Evolutionary conservation across 805 yeast genomes (phyloP).

Genomic region (Cyberlindnera sargentensis): DNA sequence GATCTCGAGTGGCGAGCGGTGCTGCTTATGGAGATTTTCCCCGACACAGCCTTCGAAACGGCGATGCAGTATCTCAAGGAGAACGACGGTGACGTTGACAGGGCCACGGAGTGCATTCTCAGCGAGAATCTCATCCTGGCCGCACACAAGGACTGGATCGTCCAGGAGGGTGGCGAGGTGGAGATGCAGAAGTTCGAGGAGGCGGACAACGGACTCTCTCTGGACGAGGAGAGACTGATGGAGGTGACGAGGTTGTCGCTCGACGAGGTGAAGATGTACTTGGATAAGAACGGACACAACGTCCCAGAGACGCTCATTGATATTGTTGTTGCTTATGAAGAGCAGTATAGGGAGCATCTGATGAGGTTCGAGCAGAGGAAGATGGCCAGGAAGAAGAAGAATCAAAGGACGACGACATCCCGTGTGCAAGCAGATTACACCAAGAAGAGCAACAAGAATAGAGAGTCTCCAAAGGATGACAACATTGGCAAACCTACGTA

Average conservation of each 20-base stretch:
- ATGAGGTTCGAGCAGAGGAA: not conserved
- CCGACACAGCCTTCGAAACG: not conserved
- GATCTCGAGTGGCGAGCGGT: slow-evolving; percentile 1
- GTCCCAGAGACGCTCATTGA: not conserved
- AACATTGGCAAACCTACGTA: not conserved
- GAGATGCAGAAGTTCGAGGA: not conserved
- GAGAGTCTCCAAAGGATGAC: not conserved
- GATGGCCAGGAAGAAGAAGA: not conserved
- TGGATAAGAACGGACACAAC: not conserved
- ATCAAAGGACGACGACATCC: not conserved
- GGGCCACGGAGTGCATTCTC: not conserved
- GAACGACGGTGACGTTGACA: slow-evolving; percentile 1
- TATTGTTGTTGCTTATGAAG: not conserved
- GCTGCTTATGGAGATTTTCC: slow-evolving; percentile 2
- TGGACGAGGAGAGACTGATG: not conserved
- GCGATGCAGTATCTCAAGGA: not conserved
- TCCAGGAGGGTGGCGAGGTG: not conserved
- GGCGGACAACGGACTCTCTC: not conserved
- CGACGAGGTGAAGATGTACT: not conserved
- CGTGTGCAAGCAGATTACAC: not conserved
- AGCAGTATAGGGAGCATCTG: slow-evolving; percentile 9
- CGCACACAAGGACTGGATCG: not conserved
- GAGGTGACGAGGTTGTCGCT: not conserved
- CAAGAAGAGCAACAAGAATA: not conserved
- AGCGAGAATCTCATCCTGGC: not conserved